These are phyloP conservation scores for Penicillium polonicum DNA, from an alignment of 2,329 filamentous ascomycete species.

Conservation along the genomic window DNA sequence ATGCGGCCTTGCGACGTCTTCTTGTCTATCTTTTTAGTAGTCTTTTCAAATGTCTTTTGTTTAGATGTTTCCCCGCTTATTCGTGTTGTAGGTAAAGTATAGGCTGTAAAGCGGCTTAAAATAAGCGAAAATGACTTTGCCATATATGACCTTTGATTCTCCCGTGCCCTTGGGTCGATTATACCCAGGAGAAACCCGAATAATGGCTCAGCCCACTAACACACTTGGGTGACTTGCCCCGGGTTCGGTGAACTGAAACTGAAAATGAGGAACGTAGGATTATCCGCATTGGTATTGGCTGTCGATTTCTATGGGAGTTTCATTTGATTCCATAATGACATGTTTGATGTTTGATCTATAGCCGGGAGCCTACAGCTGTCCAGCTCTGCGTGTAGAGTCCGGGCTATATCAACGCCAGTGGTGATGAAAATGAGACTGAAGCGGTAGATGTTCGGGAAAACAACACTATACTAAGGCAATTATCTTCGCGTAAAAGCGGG, in stretches of 20 bases:
- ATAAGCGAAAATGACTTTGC: neutral
- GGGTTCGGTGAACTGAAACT: neutral
- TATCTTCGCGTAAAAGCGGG: neutral
- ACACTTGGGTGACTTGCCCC: neutral
- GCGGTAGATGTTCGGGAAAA: neutral
- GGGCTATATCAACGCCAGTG: neutral
- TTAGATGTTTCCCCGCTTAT: neutral
- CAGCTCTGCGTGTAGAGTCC: neutral
- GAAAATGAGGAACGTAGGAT: neutral
- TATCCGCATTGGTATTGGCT: neutral
- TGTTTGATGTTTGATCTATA: neutral
- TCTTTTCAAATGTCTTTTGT: neutral
- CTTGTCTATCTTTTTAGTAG: neutral
- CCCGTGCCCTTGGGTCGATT: neutral
- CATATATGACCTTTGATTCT: neutral
- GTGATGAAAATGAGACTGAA: neutral
- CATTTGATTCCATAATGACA: neutral
- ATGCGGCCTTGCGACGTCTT: neutral
- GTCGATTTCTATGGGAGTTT: neutral
- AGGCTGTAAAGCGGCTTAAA: neutral
- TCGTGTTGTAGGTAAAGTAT: too few relatives aligned
- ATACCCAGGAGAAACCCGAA: neutral
- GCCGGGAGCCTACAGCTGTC: neutral
- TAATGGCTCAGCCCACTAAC: neutral
- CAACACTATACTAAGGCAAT: neutral